Conservation (phyloP, 208 protist genomes). For the Trypanosoma lewisi region DNA sequence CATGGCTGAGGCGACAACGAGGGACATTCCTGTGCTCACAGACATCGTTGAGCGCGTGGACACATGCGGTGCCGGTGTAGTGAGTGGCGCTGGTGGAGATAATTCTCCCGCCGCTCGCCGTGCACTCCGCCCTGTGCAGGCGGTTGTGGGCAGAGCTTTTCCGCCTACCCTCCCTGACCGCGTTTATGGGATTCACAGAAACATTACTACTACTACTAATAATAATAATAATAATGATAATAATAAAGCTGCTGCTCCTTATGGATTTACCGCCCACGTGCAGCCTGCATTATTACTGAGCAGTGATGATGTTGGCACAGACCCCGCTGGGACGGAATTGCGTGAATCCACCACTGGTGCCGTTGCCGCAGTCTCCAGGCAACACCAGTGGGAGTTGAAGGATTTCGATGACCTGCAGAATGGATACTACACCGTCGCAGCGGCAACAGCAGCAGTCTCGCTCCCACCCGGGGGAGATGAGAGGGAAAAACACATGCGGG, state of each 20-base stretch:
- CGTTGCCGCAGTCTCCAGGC: slow-evolving; percentile 11
- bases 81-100: neutral
- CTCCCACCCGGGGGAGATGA: neutral
- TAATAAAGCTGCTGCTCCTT: neutral
- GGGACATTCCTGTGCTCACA: neutral
- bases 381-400: slow-evolving; percentile 45
- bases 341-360: slow-evolving; percentile 8
- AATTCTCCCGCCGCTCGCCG: too few relatives aligned
- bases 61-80: neutral
- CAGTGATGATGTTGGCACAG: neutral
- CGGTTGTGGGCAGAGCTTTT: slow-evolving; percentile 40
- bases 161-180: slow-evolving; percentile 20
- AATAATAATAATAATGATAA: too few relatives aligned
- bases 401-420: slow-evolving; percentile 37
- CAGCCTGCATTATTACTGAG: slow-evolving; percentile 41
- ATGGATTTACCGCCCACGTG: slow-evolving; percentile 41
- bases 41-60: neutral
- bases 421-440: slow-evolving; percentile 36
- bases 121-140: slow-evolving; percentile 37
- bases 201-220: too few relatives aligned
- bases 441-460: too few relatives aligned
- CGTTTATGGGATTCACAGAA: slow-evolving; percentile 26
- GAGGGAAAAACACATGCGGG: neutral
- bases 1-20: neutral
- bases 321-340: neutral